Conservation (phyloP, 2,329 filamentous ascomycete genomes). For the Ophiostoma quercus region DNA sequence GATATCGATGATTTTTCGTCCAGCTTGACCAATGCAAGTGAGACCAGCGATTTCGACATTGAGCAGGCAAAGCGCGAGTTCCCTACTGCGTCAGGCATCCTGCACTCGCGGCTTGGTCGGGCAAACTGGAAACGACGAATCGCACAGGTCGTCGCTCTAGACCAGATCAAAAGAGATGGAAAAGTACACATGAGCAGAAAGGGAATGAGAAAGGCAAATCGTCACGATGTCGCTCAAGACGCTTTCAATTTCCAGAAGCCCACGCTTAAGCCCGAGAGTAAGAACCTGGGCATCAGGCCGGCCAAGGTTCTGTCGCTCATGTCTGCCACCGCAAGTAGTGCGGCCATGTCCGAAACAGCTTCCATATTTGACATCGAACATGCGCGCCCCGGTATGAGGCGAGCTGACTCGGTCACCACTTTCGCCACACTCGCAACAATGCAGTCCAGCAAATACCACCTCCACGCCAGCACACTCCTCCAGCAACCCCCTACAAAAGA, state of each 20-base stretch:
- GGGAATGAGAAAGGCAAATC: conserved; percentile 17
- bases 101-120: conserved; percentile 24
- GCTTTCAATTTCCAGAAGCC: conserved; percentile 18
- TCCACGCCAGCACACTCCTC: neutral
- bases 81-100: conserved; percentile 23
- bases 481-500: conserved; percentile 10
- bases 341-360: conserved; percentile 18
- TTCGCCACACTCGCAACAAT: neutral
- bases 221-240: conserved; percentile 24
- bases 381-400: neutral
- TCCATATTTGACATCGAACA: neutral
- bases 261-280: conserved; percentile 16
- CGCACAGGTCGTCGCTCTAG: conserved; percentile 21
- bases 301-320: neutral
- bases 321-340: conserved; percentile 17
- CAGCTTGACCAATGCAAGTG: conserved; percentile 23
- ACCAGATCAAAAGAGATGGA: conserved; percentile 22
- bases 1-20: conserved; percentile 24
- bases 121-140: conserved; percentile 26
- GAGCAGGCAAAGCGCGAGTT: conserved; percentile 23
- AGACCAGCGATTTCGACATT: conserved; percentile 24
- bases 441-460: conserved; percentile 23
- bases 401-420: neutral
- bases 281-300: neutral
- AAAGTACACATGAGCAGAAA: conserved; percentile 15